phyloP scores from a whole-genome alignment of 768 basidiomycete species.

The Paxillus ammoniavirescens region DNA sequence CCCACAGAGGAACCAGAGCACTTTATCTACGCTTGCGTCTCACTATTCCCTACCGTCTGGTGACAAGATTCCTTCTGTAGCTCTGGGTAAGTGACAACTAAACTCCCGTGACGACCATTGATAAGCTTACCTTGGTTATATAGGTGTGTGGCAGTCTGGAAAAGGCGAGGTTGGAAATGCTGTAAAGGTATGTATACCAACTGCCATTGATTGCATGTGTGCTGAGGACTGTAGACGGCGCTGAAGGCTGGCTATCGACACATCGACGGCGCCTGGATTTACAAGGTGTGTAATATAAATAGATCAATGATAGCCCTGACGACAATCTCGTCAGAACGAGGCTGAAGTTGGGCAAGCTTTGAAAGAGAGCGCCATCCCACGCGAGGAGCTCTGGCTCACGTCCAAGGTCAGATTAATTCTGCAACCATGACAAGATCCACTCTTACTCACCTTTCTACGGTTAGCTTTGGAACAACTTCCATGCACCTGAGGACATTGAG shows the following conservation, averaged over 20 bases:
- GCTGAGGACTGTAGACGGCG: conserved; percentile 41
- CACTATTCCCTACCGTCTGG: conserved; percentile 65
- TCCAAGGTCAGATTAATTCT: conserved; percentile 40
- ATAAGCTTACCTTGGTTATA: conserved; percentile 1
- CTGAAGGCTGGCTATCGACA: conserved; percentile 65
- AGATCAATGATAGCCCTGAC: conserved; percentile 2
- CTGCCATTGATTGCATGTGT: not conserved
- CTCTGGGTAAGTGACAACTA: conserved; percentile 45
- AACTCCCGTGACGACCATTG: not conserved
- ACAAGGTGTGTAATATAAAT: conserved; percentile 41
- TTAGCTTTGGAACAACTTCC: conserved; percentile 76
- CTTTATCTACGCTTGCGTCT: conserved; percentile 33
- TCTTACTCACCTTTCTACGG: not conserved
- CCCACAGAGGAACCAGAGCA: conserved; percentile 20
- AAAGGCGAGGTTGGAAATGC: conserved; percentile 62
- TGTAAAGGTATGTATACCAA: conserved; percentile 46
- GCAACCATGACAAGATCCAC: not conserved
- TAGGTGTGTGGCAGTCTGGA: conserved; percentile 64
- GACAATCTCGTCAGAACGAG: conserved; percentile 50
- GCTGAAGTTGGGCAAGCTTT: conserved; percentile 65
- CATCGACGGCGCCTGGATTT: conserved; percentile 74
- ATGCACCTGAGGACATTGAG: conserved; percentile 72
- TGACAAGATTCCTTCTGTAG: conserved; percentile 64
- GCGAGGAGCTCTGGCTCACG: conserved; percentile 67
- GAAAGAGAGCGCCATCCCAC: conserved; percentile 54